Evolutionary conservation across 2,329 filamentous ascomycete species (phyloP), one percentile per base, ranked within the genome.

Genomic region (Leptoxyphium fumago): DNA sequence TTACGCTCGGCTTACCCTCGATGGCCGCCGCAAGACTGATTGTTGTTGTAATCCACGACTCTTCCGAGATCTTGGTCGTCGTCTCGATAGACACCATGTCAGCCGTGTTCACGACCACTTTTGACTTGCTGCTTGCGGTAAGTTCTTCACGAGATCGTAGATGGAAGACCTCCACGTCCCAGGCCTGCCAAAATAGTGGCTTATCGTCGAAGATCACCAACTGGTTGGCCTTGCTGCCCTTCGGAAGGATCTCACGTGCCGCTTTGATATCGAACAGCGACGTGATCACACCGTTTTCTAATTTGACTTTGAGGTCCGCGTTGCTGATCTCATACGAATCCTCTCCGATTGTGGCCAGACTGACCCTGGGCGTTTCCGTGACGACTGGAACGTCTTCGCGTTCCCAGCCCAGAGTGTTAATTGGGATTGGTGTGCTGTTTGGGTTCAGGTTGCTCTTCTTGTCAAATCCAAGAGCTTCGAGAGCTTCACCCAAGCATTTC

Each of bases 161-260:
- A 56, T 98, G 91, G 67, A 82, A 98, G 26, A 96, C 88, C 64
- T 98, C 91, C 5, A 96, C 89, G 61, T 98, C 89, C 88, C 89
- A 94, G 2, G 87, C 88, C 65, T 95, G 85, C 88, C 87, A 96
- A 68, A 93, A 94, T 18, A 95, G 74, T 17, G 88, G 88, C 66
- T 96, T 95, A 66, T 98, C 91, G 58, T 98, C 91, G 56, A 93
- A 96, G 18, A 96, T 78, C 50, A 96, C 88, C 42, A 91, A 77
- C 59, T 95, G 87, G 52, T 94, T 94, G 18, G 82, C 88, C 61
- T 88, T 88, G 18, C 75, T 74, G 28, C 71, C 74, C 47, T 73
- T 69, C 2, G 84, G 73, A 41, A 98, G 75, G 15, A 94, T 65
- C 61, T 98, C 87, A 42, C 89, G 80, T 21, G 82, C 71, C 9